Evolutionary conservation across 768 basidiomycete genomes (phyloP).

Genomic region (Pleurotus sapidus): DNA sequence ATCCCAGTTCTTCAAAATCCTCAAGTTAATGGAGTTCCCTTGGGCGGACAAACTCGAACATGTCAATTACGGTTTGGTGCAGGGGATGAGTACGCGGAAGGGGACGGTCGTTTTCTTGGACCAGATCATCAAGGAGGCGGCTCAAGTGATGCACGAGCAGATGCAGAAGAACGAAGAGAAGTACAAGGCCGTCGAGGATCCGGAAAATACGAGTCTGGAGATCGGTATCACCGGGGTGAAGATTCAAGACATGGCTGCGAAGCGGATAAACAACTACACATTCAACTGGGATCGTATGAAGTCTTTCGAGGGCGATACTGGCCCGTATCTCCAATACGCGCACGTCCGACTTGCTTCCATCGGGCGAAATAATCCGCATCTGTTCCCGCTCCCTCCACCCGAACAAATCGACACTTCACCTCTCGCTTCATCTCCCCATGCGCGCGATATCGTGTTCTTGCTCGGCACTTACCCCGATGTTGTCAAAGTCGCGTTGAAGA

Average conservation of each 20-base stretch:
- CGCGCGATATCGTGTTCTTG: slow-evolving; percentile 84
- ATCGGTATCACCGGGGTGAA: slow-evolving; percentile 95
- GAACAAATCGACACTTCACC: slow-evolving; percentile 64
- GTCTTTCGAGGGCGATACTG: slow-evolving; percentile 95
- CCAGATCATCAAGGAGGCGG: slow-evolving; percentile 88
- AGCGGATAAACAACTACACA: slow-evolving; percentile 92
- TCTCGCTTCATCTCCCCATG: slow-evolving; percentile 68
- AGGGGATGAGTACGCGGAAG: slow-evolving; percentile 92
- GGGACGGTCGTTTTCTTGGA: slow-evolving; percentile 95
- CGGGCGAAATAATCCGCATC: slow-evolving; percentile 86
- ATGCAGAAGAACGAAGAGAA: slow-evolving; percentile 96
- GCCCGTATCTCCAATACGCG: slow-evolving; percentile 94
- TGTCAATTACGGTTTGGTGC: slow-evolving; percentile 89
- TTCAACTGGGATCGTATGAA: slow-evolving; percentile 95
- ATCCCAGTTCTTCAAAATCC: slow-evolving; percentile 90
- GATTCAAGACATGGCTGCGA: slow-evolving; percentile 96
- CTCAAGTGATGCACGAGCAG: slow-evolving; percentile 90
- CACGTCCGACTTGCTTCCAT: slow-evolving; percentile 92
- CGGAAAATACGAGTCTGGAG: slow-evolving; percentile 72
- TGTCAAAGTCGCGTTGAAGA: slow-evolving; percentile 80
- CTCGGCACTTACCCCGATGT: slow-evolving; percentile 90
- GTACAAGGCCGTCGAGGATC: slow-evolving; percentile 85
- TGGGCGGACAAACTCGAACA: slow-evolving; percentile 86
- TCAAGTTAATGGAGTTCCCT: slow-evolving; percentile 84
- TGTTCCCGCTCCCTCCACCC: slow-evolving; percentile 71